Evolutionary conservation across 208 protist species (phyloP).

Genomic region (Leishmania tropica): DNA sequence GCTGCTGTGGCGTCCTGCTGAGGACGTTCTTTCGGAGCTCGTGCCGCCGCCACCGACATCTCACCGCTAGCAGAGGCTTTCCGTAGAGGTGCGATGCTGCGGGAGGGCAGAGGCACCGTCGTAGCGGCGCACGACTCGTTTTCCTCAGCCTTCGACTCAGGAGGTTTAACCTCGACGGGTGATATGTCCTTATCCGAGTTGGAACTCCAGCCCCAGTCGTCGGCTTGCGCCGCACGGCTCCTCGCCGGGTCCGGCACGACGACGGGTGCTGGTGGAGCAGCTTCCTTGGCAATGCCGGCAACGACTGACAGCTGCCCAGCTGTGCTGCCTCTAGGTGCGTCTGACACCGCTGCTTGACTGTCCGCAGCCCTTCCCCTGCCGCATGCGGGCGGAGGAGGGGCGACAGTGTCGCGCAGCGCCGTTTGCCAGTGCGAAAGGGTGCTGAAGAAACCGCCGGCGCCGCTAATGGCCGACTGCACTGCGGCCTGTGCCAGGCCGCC

Average conservation of each 20-base stretch:
- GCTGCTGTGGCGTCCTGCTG: background rate
- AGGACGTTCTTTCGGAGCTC: background rate
- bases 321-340: background rate
- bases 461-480: constrained; percentile 3
- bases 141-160: no score
- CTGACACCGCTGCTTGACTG: background rate
- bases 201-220: constrained; percentile 28
- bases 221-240: background rate
- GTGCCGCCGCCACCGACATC: background rate
- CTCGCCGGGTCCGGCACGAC: background rate
- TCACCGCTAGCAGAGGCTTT: background rate
- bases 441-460: constrained; percentile 33
- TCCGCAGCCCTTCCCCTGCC: background rate
- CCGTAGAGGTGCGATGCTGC: background rate
- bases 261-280: background rate
- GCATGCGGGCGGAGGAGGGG: constrained; percentile 29
- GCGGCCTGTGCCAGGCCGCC: constrained; percentile 8
- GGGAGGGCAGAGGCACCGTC: background rate
- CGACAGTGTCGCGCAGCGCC: constrained; percentile 37
- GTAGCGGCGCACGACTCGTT: background rate
- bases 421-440: constrained; percentile 46
- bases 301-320: background rate
- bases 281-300: background rate
- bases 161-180: background rate
- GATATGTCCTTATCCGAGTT: background rate